phyloP scores from a whole-genome alignment of 2,329 filamentous ascomycete species.

The Pleochaeta shiraiana region DNA sequence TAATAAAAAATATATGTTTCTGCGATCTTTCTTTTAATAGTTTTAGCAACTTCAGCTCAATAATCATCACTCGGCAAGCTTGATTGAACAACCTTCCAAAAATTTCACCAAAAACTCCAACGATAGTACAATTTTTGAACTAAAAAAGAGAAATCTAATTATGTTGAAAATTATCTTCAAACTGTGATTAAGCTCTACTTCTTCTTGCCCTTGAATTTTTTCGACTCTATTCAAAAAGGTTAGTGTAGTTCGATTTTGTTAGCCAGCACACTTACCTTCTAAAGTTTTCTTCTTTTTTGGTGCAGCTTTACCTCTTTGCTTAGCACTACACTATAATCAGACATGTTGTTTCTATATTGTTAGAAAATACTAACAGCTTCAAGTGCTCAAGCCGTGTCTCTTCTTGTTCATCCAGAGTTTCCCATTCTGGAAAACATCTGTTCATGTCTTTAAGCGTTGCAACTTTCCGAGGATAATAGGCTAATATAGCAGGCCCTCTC shows the following conservation, averaged over 20 bases:
- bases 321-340: conserved; percentile 31
- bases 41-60: too few species aligned
- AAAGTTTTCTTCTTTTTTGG: conserved; percentile 73
- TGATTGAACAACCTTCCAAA: too few species aligned
- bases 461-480: conserved; percentile 70
- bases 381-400: conserved; percentile 61
- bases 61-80: too few species aligned
- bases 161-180: too few species aligned
- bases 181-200: conserved; percentile 18
- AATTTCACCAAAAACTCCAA: too few species aligned
- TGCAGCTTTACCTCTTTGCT: conserved; percentile 62
- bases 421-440: conserved; percentile 25
- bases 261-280: conserved; percentile 17
- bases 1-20: too few species aligned
- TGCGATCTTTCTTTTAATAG: too few species aligned
- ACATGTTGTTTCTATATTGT: neutral
- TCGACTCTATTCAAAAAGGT: conserved; percentile 19
- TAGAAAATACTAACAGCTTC: conserved; percentile 28
- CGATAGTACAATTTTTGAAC: too few species aligned
- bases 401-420: conserved; percentile 45
- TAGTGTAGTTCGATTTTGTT: conserved; percentile 5
- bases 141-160: too few species aligned
- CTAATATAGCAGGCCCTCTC: conserved; percentile 56
- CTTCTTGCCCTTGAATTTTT: conserved; percentile 25
- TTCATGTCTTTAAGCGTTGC: conserved; percentile 46